Percentiles rank a stretch among this genome's conserved stretches.
Conservation (phyloP, 257 asterid genomes). For the Linderniella brevidens region DNA sequence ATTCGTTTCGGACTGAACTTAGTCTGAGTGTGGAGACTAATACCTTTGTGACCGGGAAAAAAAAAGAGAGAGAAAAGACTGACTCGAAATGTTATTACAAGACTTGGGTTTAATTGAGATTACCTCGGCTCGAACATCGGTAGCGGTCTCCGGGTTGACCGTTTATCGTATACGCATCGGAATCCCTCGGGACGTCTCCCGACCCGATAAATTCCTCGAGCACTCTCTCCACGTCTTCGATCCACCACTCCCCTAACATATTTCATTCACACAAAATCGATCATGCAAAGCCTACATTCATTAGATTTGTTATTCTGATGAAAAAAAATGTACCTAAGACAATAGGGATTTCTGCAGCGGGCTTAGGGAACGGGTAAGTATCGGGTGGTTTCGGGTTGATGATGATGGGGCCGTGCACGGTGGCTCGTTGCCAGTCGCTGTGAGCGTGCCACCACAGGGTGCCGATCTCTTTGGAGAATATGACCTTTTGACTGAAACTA, state of each 20-base stretch:
- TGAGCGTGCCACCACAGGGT: conserved; percentile 69
- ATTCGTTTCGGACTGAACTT: too few species aligned
- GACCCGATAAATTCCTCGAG: conserved; percentile 53
- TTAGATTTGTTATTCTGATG: background rate
- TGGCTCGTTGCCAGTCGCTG: conserved; percentile 39
- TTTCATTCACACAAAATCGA: too few species aligned
- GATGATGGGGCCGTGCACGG: conserved; percentile 33
- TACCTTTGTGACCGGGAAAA: too few species aligned
- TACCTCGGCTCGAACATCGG: conserved; percentile 66
- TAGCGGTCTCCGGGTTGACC: conserved; percentile 95
- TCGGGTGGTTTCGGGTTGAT: conserved; percentile 13
- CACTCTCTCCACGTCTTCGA: conserved; percentile 65
- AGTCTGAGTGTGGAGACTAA: too few species aligned
- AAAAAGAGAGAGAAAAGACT: too few species aligned
- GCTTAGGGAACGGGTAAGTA: conserved; percentile 26
- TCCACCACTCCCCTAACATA: conserved; percentile 86
- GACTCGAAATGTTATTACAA: too few species aligned
- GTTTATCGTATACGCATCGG: conserved; percentile 78
- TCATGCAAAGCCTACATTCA: background rate
- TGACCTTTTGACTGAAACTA: conserved; percentile 20
- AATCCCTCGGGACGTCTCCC: conserved; percentile 64
- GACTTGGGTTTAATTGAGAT: background rate
- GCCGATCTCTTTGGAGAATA: conserved; percentile 28
- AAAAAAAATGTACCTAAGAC: conserved; percentile 16
- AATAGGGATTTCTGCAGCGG: conserved; percentile 22